Evolutionary conservation across 331 rosid genomes (phyloP), one percentile per base, ranked within the genome.

Genomic region (Pyracantha coccinea): DNA sequence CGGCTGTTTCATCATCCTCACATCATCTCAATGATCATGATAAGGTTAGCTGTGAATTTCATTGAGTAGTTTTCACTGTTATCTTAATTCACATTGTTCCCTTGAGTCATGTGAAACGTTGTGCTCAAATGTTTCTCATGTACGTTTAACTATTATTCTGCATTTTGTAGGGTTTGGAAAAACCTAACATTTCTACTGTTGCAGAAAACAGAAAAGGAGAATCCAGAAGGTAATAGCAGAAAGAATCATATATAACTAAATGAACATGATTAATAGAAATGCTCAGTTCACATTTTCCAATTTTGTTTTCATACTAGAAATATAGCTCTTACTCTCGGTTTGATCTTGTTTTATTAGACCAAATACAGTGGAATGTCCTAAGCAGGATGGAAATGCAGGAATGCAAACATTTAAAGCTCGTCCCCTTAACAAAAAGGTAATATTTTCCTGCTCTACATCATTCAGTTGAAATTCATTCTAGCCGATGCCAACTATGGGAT

Each of bases 391-490:
- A 66, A 68, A 66, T 76, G 89, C 80, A 71, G 79, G 73, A 68
- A 29, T 75, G 15, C 83, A 81, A 53, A 80, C 66, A 71, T 92
- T 94, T 79, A 94, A 90, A 87, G 96, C 99, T 57, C 86, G 82
- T 27, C 92, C 91, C 68, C 88, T 92, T 32, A 88, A 89, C 80
- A 92, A 84, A 81, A 94, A 87, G 97, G 99, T 94, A 83, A 73
- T 17, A 24, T n/a, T 53, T 44, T 57, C 14, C 32, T 20, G 3
- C 68, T 33, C 33, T 28, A 47, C 16, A 53, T 58, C 31, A 32
- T 71, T 33, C 64, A n/a, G 52, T 21, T 60, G 5, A 31, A 29
- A 27, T 33, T 53, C 31, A 14, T 60, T 75, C 55, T 29, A 17
- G 75, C 21, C 15, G 57, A 41, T 60, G 27, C 33, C n/a, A 69